Base-by-base conservation (phyloP, 495 filamentous ascomycete genomes). In the Xanthoparmelia taractica region DNA sequence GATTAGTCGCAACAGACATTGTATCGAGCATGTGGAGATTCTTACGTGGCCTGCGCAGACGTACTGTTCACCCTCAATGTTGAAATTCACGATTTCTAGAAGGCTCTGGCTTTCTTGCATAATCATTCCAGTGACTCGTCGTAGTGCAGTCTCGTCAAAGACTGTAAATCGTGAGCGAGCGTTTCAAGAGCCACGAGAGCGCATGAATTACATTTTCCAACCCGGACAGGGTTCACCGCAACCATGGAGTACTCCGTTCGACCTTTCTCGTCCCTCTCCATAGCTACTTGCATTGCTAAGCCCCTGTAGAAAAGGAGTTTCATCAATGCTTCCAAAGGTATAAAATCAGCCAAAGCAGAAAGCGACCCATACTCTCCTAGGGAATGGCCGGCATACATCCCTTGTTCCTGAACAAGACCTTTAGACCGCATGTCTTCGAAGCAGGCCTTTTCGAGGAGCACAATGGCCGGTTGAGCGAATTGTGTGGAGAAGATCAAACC, bases 71-170 rank as follows among this genome's bases (percentile, higher is more conserved):
- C 67, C 66, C 2, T 68, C 55, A 10, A 78, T 60, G 59, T 79
- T 79, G 67, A 68, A 73, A 55, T 79, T 79, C 12, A 79, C 77
- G 50, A 79, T 73, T 48, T 78, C 76, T 8, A 78, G 68, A 11
- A 40, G 13, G n/a, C n/a, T n/a, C n/a, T n/a, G n/a, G n/a, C n/a
- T n/a, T n/a, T n/a, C n/a, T n/a, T n/a, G n/a, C n/a, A n/a, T n/a
- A n/a, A n/a, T n/a, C n/a, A n/a, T n/a, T n/a, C n/a, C n/a, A n/a
- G n/a, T n/a, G n/a, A n/a, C n/a, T n/a, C n/a, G n/a, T n/a, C n/a
- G n/a, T n/a, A n/a, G n/a, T n/a, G n/a, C n/a, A n/a, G n/a, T n/a
- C n/a, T n/a, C n/a, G n/a, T n/a, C n/a, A n/a, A n/a, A n/a, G n/a
- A n/a, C n/a, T n/a, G n/a, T n/a, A n/a, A n/a, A n/a, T n/a, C n/a